A percentile compares a stretch with the other conserved stretches of the same genome.
phyloP scores from a whole-genome alignment of 768 basidiomycete genomes.

The Phanerodontia chrysosporium region DNA sequence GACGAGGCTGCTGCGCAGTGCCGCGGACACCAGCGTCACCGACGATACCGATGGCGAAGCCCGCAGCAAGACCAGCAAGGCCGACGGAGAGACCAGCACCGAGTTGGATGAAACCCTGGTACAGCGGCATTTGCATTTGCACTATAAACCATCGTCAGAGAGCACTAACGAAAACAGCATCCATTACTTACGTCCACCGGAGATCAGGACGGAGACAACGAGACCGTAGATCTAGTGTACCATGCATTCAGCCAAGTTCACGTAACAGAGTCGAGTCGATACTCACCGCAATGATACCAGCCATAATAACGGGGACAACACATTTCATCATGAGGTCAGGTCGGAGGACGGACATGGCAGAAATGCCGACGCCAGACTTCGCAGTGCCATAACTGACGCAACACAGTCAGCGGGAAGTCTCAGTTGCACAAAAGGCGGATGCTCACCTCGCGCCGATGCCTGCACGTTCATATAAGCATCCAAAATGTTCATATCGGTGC shows the following conservation, averaged over 20 bases:
- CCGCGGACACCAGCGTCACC: conserved; percentile 98
- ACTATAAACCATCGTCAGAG: conserved; percentile 42
- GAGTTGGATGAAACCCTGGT: conserved; percentile 89
- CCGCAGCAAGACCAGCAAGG: conserved; percentile 92
- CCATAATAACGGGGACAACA: conserved; percentile 97
- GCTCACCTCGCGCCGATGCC: conserved; percentile 81
- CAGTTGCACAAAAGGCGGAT: conserved; percentile 16
- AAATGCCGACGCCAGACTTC: conserved; percentile 96
- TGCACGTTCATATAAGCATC: conserved; percentile 23
- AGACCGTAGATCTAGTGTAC: conserved; percentile 83
- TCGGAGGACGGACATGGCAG: conserved; percentile 95
- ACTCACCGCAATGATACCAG: conserved; percentile 99
- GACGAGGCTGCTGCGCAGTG: conserved; percentile 91
- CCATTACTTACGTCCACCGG: conserved; percentile 79
- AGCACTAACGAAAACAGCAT: too few relatives aligned
- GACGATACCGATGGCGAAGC: conserved; percentile 97
- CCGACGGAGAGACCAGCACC: conserved; percentile 92
- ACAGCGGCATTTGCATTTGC: conserved; percentile 75
- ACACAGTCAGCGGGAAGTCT: not conserved
- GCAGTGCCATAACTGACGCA: conserved; percentile 88
- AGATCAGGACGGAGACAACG: conserved; percentile 97
- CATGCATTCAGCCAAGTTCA: not conserved
- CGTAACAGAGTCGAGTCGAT: not conserved
- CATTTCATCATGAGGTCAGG: conserved; percentile 99
- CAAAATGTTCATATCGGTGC: not conserved